Evolutionary conservation across 352 stramenopile species (phyloP), one percentile per base, ranked within the genome.

Genomic region (Phytophthora fragariaefolia): DNA sequence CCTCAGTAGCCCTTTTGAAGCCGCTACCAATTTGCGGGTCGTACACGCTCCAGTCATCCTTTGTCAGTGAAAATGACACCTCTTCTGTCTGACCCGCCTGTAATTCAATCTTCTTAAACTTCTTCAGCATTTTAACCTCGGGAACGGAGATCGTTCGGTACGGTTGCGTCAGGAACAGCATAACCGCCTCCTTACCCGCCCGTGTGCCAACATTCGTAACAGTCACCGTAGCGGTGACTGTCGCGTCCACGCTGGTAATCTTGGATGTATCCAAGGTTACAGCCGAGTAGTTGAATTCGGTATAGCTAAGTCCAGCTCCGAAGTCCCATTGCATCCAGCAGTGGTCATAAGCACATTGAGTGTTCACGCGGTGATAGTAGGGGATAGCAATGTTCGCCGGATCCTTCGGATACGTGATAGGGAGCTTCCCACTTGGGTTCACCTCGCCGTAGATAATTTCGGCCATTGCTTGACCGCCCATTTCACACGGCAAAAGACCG

Each of bases 331-430:
- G 57, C 58, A 79, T 76, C 36, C 69, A 53, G 52, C 85, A 94
- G 68, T 71, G 28, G 13, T 69, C 63, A 17, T 73, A 73, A n/a
- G 79, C 64, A 32, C 84, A 93, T 3, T 71, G 76, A 12, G 72
- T 75, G 10, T 54, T 85, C 20, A 82, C 77, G 3, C 62, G 81
- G 53, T 90, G 82, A 53, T 91, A 89, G 76, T 93, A 95, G 17
- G 79, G 75, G 56, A 91, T 90, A 23, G 73, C 76, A 17, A 88
- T 61, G 57, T 85, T 89, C n/a, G 66, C 78, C 0, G 66, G 63
- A 48, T 89, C 64, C 63, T 85, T 86, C 8, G 82, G 84, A 64
- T 93, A 97, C n/a, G 86, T 95, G 61, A 96, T 87, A 1, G 89
- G 83, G 8, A 96, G 66, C 40, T 73, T 71, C 6, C 90, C 90